Evolutionary conservation across 495 filamentous ascomycete species (phyloP), one percentile per base, ranked within the genome.

Genomic region (Daldinia vernicosa): DNA sequence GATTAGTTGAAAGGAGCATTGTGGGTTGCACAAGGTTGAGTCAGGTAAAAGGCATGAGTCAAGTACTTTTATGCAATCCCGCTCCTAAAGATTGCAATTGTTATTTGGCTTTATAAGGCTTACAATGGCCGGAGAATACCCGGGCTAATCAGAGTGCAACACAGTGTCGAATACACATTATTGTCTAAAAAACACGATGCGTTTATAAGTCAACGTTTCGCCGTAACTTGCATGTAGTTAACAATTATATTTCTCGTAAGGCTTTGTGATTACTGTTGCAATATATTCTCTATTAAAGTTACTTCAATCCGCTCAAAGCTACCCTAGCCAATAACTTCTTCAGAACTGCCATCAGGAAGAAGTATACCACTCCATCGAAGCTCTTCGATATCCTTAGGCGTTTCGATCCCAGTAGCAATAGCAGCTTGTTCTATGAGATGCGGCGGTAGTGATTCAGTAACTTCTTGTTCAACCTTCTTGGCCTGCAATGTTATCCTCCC

Each of bases 11-110:
- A 73, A 69, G 70, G 70, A 73, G 70, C 70, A 56, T 73, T 69
- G 59, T 73, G 70, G 70, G 70, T 73, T 69, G 11, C 66, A 65
- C 70, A 73, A 73, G 70, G 70, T 73, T 73, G 70, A 73, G 70
- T 73, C 70, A 73, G 70, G 70, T 73, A 73, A 73, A 73, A 73
- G 70, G 70, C 70, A 73, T 73, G 70, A 73, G 66, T 73, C 70
- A 73, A 73, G 70, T 73, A 66, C 70, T 73, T 73, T 73, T 73
- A 73, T 65, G 53, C 66, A 73, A 69, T 69, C 70, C 70, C 70
- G 70, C 70, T 73, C 70, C 70, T 73, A 33, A 69, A 15, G n/a
- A 33, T 30, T 53, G 17, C 0, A 0, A 1, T 0, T 22, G 15
- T 65, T 66, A 57, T 67, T 64, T 6, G 0, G 0, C 0, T 0